These are phyloP conservation scores for Pulveroboletus sp. DNA, from an alignment of 768 basidiomycete genomes.

Conservation along the genomic window DNA sequence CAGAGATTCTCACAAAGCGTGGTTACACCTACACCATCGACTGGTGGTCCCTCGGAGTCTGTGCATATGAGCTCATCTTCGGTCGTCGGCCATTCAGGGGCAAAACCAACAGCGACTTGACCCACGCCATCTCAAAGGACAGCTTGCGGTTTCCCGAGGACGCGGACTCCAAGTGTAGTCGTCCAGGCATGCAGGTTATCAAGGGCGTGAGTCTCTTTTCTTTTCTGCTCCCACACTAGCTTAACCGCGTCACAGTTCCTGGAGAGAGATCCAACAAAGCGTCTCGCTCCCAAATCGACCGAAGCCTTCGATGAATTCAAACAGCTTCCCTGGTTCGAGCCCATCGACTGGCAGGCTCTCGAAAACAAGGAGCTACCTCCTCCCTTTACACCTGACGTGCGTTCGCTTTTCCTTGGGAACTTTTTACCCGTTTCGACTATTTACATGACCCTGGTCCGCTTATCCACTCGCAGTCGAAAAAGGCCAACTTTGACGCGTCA, in stretches of 20 bases:
- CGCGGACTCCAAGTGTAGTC: conserved; percentile 74
- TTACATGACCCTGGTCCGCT: background rate
- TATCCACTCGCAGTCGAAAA: conserved; percentile 72
- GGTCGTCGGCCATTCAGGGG: conserved; percentile 92
- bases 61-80: conserved; percentile 89
- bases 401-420: conserved; percentile 22
- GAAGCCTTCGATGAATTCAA: conserved; percentile 81
- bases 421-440: conserved; percentile 4
- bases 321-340: conserved; percentile 80
- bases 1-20: conserved; percentile 84
- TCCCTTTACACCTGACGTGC: conserved; percentile 87
- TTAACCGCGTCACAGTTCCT: conserved; percentile 55
- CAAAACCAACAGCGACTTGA: conserved; percentile 88
- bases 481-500: conserved; percentile 98
- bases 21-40: conserved; percentile 95
- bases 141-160: conserved; percentile 88
- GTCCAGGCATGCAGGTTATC: conserved; percentile 73
- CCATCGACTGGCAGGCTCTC: conserved; percentile 88
- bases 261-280: conserved; percentile 77
- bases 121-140: conserved; percentile 89
- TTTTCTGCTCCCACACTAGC: conserved; percentile 10
- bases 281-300: conserved; percentile 80
- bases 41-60: conserved; percentile 97
- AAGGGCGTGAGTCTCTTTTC: conserved; percentile 59
- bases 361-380: conserved; percentile 72